Percentiles rank a stretch among this genome's conserved stretches.
Conservation (phyloP, 129 eudicot species). For the Arctium lappa region DNA sequence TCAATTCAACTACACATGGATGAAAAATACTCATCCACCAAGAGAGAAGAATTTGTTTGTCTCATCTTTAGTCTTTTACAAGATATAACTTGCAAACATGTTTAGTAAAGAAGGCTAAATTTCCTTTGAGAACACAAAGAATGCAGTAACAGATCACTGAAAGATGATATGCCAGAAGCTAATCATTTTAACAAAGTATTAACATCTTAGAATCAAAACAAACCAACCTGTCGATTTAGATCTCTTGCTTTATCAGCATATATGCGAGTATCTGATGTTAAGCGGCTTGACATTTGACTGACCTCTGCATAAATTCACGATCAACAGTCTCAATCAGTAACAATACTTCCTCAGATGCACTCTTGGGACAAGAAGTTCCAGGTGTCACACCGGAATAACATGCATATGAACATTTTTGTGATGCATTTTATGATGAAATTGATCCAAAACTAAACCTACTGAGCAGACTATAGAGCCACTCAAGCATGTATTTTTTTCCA, state of each 20-base stretch:
- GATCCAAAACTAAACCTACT: no score
- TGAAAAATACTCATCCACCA: no score
- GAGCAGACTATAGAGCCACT: no score
- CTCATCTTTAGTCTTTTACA: neutral
- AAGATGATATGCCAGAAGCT: neutral
- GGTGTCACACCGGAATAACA: neutral
- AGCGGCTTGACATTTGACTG: slow-evolving; percentile 98
- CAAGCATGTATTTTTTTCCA: no score
- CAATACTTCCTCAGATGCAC: neutral
- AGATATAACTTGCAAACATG: neutral
- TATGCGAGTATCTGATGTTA: slow-evolving; percentile 96
- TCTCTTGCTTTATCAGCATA: slow-evolving; percentile 96
- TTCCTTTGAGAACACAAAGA: neutral
- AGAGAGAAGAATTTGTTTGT: no score
- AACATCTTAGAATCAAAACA: neutral
- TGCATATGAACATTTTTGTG: neutral
- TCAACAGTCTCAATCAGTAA: slow-evolving; percentile 1
- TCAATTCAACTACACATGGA: neutral
- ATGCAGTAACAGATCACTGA: neutral
- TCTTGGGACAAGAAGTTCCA: neutral
- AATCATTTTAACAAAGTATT: neutral
- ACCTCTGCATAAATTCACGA: slow-evolving; percentile 74
- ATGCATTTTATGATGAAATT: neutral
- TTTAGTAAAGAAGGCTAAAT: neutral
- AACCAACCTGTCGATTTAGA: slow-evolving; percentile 89